Conservation (phyloP, 2,329 filamentous ascomycete species). For the Aspergillus tanneri region DNA sequence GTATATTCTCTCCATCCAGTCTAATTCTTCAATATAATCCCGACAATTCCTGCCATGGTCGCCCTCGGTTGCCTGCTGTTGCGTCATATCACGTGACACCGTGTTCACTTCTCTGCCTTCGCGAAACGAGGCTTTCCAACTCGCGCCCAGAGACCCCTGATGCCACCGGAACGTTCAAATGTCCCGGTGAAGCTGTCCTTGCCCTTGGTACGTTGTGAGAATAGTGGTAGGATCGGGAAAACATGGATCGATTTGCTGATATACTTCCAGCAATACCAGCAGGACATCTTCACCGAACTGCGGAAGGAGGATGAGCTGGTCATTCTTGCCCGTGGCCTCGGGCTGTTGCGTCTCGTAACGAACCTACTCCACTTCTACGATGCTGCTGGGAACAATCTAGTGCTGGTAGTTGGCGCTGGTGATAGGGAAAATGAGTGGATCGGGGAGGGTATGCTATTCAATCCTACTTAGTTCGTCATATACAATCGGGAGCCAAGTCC, state of each 20-base stretch:
- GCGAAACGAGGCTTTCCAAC: slow-evolving; percentile 11
- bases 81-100: slow-evolving; percentile 27
- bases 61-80: too few relatives aligned
- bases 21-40: not conserved
- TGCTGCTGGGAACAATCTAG: slow-evolving; percentile 88
- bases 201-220: slow-evolving; percentile 50
- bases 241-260: slow-evolving; percentile 12
- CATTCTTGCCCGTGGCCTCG: slow-evolving; percentile 85
- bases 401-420: slow-evolving; percentile 84
- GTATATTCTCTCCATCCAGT: not conserved
- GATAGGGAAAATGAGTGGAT: slow-evolving; percentile 97
- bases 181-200: slow-evolving; percentile 63
- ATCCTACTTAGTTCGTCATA: slow-evolving; percentile 2
- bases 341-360: slow-evolving; percentile 87
- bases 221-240: not conserved
- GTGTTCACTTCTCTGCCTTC: slow-evolving; percentile 16
- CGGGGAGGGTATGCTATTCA: slow-evolving; percentile 62
- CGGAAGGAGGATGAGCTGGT: slow-evolving; percentile 90
- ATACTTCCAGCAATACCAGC: slow-evolving; percentile 71
- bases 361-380: slow-evolving; percentile 97
- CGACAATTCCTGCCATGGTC: not conserved
- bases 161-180: slow-evolving; percentile 44
- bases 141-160: slow-evolving; percentile 34
- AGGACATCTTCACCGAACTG: slow-evolving; percentile 88
- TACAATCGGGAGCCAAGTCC: not conserved